Evolutionary conservation across 225 moss, liverwort and hornwort species (phyloP), one percentile per base, ranked within the genome.

Genomic region (Anthoceros angustus): DNA sequence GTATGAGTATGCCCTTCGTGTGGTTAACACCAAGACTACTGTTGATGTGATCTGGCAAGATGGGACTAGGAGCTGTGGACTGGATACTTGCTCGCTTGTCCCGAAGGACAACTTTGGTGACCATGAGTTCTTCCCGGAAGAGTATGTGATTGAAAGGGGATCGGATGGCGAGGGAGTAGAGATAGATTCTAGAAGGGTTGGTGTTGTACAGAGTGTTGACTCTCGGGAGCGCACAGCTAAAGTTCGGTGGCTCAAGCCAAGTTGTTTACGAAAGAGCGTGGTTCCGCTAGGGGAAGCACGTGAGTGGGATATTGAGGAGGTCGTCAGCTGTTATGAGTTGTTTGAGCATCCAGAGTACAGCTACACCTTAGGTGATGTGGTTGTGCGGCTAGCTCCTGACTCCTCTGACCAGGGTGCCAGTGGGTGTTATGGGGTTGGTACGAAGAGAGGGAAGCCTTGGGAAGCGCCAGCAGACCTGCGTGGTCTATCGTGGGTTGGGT

Each of bases 51-150:
- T 87, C 63, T 98, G 98, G 98, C 98, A 98, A 72, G 98, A 98
- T 77, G 92, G 87, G 42, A 89, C 76, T 40, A 67, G 39, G 23
- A 82, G 89, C 50, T 73, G 68, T 43, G 80, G 80, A 26, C 46
- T 92, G 9, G 79, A 80, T 73, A 77, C 98, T 7, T 87, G 84
- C 66, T 89, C 87, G 67, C 81, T 98, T 42, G 74, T 98, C 70
- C 87, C 92, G 60, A 84, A 92, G 61, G 89, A 92, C 78, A 92
- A 98, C 71, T 74, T 98, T 61, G 98, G 98, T 61, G 98, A 87
- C 70, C 89, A 92, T 77, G 98, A 98, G 68, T 98, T 98, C 75
- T 98, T 92, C 92, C 98, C 98, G 7, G 87, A 98, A 75, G 89
- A 89, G 50, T 98, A 92, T 63, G 98, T 98, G 41, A 74, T 98